Evolutionary conservation across 2,329 filamentous ascomycete genomes (phyloP), one percentile per base, ranked within the genome.

Genomic region (Epichloe gansuensis): DNA sequence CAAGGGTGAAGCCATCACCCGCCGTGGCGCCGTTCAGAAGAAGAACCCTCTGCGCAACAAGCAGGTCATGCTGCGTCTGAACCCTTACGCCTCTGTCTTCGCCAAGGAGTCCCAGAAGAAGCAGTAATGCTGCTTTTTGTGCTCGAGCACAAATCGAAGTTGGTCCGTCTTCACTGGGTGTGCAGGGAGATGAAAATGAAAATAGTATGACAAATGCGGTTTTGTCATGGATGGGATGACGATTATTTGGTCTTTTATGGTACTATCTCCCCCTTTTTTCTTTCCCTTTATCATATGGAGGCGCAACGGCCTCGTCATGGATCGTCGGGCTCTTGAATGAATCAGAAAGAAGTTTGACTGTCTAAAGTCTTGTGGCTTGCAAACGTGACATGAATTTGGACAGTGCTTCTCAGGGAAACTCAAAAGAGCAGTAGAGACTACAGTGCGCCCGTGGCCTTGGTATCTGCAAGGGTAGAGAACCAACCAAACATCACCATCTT

Each of bases 1-100:
- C 74, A 93, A 91, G 81, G 93, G 93, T 65, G 83, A 86, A 64
- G 83, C 89, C 69, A 76, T 83, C 69, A 94, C 90, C 75, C 96
- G 96, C 84, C 88, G 93, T 70, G 76, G 80, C 63, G 76, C 81
- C 68, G 89, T 95, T 63, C 91, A 96, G 83, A 98, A 98, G 90
- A 97, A 97, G 91, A 98, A 98, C 83, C 93, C 93, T 68, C 90
- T 98, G 64, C 81, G 80, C 77, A 98, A 98, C 87, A 95, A 90
- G 84, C 93, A 97, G 82, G 86, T 98, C 63, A 83, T 96, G 75
- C 87, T 98, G 71, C 87, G 93, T 68, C 87, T 98, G 74, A 98
- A 98, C 86, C 93, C 93, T 60, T 98, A 98, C 77, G 91, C 93
- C 64, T 80, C 85, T 65, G 84, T 88, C 59, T 98, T 94, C 77